These are phyloP conservation scores for Bipolaris victoriae DNA, from an alignment of 2,329 filamentous ascomycete genomes.

Conservation along the genomic window DNA sequence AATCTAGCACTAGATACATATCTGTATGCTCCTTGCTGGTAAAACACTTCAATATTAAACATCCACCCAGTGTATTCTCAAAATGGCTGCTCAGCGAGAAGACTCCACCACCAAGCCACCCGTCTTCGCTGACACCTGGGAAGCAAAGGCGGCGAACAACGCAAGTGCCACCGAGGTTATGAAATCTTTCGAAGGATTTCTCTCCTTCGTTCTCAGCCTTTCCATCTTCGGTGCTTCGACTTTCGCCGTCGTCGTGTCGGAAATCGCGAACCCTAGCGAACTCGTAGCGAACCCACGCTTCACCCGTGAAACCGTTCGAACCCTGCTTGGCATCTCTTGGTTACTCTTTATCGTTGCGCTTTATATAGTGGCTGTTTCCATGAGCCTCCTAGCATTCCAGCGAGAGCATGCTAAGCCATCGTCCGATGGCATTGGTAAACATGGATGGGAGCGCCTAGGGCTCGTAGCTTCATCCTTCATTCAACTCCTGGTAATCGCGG, in stretches of 20 bases:
- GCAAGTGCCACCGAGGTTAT: background rate
- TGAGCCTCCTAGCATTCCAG: background rate
- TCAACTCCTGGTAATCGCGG: background rate
- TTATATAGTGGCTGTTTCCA: background rate
- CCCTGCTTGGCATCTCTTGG: background rate
- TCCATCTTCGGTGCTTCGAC: slow-evolving; percentile 2
- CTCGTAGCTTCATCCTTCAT: background rate
- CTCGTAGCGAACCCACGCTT: background rate
- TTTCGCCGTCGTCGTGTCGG: background rate
- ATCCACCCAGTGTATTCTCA: too few relatives aligned
- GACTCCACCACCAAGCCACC: too few relatives aligned
- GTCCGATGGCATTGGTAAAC: background rate
- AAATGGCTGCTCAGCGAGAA: too few relatives aligned
- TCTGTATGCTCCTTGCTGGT: too few relatives aligned
- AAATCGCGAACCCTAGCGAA: background rate
- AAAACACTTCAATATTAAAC: too few relatives aligned
- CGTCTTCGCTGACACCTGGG: background rate
- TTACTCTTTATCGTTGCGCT: background rate
- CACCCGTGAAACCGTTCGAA: background rate
- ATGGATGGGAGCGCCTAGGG: background rate
- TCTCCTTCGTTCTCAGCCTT: background rate
- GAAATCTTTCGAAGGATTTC: background rate
- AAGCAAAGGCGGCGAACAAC: background rate
- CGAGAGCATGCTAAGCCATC: background rate
- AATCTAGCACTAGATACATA: too few relatives aligned